Conservation (phyloP, 2,329 filamentous ascomycete genomes). For the Botrytis squamosa region DNA sequence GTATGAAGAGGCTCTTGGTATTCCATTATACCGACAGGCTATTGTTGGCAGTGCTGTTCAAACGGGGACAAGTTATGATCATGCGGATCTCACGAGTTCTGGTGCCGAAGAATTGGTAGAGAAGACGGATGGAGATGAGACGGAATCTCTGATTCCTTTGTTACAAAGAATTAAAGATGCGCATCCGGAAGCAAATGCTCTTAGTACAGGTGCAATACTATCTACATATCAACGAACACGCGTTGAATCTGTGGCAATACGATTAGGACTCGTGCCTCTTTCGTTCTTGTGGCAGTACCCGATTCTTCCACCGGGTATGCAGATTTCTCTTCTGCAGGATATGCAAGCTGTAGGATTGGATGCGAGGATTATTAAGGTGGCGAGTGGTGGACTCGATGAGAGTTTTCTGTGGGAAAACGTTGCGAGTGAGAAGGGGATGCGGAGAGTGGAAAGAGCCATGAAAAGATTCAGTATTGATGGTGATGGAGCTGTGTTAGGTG, state of each 20-base stretch:
- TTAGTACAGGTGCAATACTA: constrained; percentile 88
- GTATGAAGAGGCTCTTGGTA: constrained; percentile 72
- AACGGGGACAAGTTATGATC: constrained; percentile 66
- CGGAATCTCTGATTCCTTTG: constrained; percentile 79
- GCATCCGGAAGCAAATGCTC: constrained; percentile 80
- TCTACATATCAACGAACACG: constrained; percentile 94
- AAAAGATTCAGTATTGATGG: constrained; percentile 64
- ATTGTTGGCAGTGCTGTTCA: constrained; percentile 73
- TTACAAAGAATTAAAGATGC: constrained; percentile 62
- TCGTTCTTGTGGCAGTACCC: constrained; percentile 94
- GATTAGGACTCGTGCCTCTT: constrained; percentile 78
- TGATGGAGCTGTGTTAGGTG: constrained; percentile 75
- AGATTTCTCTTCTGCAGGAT: constrained; percentile 65
- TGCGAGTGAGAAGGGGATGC: constrained; percentile 52
- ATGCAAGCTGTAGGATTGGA: constrained; percentile 78
- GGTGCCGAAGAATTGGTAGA: constrained; percentile 23
- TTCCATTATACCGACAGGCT: constrained; percentile 79
- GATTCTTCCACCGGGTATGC: constrained; percentile 55
- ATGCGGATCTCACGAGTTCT: constrained; percentile 25
- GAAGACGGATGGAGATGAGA: constrained; percentile 63
- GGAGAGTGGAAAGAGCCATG: constrained; percentile 53
- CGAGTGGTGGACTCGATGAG: constrained; percentile 83
- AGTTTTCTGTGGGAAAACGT: constrained; percentile 79
- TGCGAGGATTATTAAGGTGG: constrained; percentile 92
- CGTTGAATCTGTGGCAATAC: constrained; percentile 86